Percentiles rank a stretch among this genome's conserved stretches.
Evolutionary conservation across 2,329 filamentous ascomycete species (phyloP).

Genomic region (Colletotrichum sp.): DNA sequence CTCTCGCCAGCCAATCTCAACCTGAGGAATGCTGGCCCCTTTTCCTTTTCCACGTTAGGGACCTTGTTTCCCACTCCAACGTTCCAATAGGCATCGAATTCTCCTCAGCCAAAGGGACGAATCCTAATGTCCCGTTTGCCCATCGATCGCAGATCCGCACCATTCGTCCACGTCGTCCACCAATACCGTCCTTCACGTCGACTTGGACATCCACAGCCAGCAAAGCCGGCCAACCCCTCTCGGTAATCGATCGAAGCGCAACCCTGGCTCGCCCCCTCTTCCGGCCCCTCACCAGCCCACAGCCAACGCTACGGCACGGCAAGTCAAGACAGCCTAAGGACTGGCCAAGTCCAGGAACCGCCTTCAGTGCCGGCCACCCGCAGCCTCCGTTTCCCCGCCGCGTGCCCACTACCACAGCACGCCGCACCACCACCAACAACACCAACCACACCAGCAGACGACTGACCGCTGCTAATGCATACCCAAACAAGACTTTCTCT

Average conservation of each 20-base stretch:
- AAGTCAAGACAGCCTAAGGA: slow-evolving; percentile 9
- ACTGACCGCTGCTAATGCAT: neutral
- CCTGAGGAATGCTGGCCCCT: neutral
- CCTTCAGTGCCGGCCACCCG: neutral
- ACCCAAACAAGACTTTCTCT: neutral
- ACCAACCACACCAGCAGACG: neutral
- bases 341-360: slow-evolving; percentile 2
- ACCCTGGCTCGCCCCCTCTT: slow-evolving; percentile 3
- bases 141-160: neutral
- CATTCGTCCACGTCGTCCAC: slow-evolving; percentile 1
- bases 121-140: neutral
- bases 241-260: slow-evolving; percentile 8
- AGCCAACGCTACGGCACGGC: neutral
- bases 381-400: slow-evolving; percentile 1
- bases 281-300: slow-evolving; percentile 11
- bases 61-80: neutral
- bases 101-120: neutral
- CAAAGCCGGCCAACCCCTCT: neutral
- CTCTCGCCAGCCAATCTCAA: neutral
- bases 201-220: neutral
- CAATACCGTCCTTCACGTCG: neutral
- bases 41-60: neutral
- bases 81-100: neutral
- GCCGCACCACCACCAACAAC: neutral
- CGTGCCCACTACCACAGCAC: neutral